Evolutionary conservation across 805 yeast genomes (phyloP).

Genomic region (Komagataella phaffii): DNA sequence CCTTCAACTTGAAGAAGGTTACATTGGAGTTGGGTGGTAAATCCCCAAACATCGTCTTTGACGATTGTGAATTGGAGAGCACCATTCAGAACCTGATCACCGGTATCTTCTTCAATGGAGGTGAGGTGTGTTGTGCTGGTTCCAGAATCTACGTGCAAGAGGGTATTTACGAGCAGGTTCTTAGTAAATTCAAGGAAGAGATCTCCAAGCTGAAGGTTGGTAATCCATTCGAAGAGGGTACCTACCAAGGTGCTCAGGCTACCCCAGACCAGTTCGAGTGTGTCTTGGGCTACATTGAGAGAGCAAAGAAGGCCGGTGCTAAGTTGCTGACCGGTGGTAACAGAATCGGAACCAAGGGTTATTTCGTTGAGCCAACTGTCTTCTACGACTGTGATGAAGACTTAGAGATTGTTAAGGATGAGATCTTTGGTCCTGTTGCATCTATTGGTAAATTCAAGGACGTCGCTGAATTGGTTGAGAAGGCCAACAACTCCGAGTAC

Average conservation of each 20-base stretch:
- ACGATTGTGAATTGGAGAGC: conserved; percentile 68
- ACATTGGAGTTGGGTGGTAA: conserved; percentile 95
- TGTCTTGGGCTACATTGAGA: conserved; percentile 62
- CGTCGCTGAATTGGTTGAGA: conserved; percentile 63
- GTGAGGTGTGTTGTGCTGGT: conserved; percentile 94
- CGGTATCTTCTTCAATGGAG: conserved; percentile 88
- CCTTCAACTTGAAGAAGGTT: conserved; percentile 73
- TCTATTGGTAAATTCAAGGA: conserved; percentile 70
- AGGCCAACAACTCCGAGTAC: conserved; percentile 72
- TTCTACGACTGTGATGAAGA: conserved; percentile 57
- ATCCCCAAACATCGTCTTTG: conserved; percentile 81
- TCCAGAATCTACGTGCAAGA: conserved; percentile 87
- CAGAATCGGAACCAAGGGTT: conserved; percentile 41
- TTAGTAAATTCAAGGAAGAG: conserved; percentile 41
- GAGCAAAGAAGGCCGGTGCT: conserved; percentile 80
- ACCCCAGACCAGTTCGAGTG: conserved; percentile 67
- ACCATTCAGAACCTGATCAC: conserved; percentile 64
- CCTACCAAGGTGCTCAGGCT: conserved; percentile 88
- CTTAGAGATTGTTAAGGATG: conserved; percentile 62
- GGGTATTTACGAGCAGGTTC: conserved; percentile 63
- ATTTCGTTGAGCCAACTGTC: conserved; percentile 59
- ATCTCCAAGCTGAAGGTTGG: conserved; percentile 54
- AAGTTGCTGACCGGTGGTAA: conserved; percentile 56
- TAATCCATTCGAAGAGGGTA: conserved; percentile 66
- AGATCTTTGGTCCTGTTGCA: conserved; percentile 88